phyloP scores from a whole-genome alignment of 73 alveolate species.

The Uronychia setigera region DNA sequence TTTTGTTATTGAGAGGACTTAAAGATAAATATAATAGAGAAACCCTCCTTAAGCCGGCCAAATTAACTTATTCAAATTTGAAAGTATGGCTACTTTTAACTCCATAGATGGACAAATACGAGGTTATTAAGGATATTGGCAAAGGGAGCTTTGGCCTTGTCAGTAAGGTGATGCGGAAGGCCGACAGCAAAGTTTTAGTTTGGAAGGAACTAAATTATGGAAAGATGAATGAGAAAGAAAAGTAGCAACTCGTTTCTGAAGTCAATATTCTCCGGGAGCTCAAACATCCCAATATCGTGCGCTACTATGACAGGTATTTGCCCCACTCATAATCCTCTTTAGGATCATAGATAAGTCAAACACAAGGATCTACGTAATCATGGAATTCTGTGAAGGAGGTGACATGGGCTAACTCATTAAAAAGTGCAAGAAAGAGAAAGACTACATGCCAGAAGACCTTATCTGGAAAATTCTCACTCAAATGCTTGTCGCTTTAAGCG shows the following conservation, averaged over 20 bases:
- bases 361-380: slow-evolving; percentile 87
- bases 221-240: slow-evolving; percentile 92
- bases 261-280: slow-evolving; percentile 93
- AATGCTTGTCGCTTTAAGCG: slow-evolving; percentile 88
- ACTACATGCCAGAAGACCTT: slow-evolving; percentile 92
- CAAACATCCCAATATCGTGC: slow-evolving; percentile 93
- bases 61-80: background rate
- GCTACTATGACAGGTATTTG: slow-evolving; percentile 81
- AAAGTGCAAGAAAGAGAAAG: slow-evolving; percentile 89
- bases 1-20: slow-evolving; percentile 30
- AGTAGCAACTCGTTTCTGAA: slow-evolving; percentile 89
- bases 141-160: slow-evolving; percentile 84
- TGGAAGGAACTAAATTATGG: slow-evolving; percentile 97
- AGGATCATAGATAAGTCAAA: slow-evolving; percentile 86
- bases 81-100: background rate
- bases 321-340: background rate
- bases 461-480: slow-evolving; percentile 96
- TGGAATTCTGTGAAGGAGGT: slow-evolving; percentile 97
- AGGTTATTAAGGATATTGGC: slow-evolving; percentile 84
- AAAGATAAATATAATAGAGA: background rate
- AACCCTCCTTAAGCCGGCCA: background rate
- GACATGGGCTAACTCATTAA: slow-evolving; percentile 89
- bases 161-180: slow-evolving; percentile 82
- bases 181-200: slow-evolving; percentile 88
- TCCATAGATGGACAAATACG: slow-evolving; percentile 92